These are phyloP conservation scores for Saksenaea vasiformis DNA, from an alignment of 371 early-diverging fungal species.

Conservation along the genomic window DNA sequence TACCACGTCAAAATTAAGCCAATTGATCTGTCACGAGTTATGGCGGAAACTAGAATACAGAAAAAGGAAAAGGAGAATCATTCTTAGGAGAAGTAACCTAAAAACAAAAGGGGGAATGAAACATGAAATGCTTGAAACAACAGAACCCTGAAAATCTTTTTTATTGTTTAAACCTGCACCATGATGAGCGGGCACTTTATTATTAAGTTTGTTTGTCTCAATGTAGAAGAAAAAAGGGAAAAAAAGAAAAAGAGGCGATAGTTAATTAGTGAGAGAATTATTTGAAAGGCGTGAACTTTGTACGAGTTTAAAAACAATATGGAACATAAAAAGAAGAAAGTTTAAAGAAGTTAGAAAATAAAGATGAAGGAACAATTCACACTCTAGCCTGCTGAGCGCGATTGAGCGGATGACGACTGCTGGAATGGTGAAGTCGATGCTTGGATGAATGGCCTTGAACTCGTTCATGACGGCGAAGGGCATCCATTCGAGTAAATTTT, in stretches of 20 bases:
- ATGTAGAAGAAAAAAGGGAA: background rate
- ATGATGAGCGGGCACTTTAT: background rate
- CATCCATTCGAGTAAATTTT: slow-evolving; percentile 52
- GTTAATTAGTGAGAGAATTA: slow-evolving; percentile 1
- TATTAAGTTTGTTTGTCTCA: background rate
- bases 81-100: slow-evolving; percentile 6
- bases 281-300: background rate
- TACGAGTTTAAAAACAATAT: background rate
- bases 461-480: slow-evolving; percentile 49
- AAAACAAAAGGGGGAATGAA: background rate
- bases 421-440: background rate
- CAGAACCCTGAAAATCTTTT: slow-evolving; percentile 4
- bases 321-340: background rate
- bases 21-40: background rate
- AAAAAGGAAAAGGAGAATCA: slow-evolving; percentile 7
- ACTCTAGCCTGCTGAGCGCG: slow-evolving; percentile 25
- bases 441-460: slow-evolving; percentile 38
- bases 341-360: background rate
- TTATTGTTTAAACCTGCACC: background rate
- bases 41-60: background rate
- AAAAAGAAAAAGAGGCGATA: background rate
- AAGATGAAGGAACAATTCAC: slow-evolving; percentile 2
- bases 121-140: background rate
- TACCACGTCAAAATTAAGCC: background rate
- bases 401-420: background rate